These are phyloP conservation scores for Botrytis elliptica DNA, from an alignment of 2,329 filamentous ascomycete species.

Conservation along the genomic window DNA sequence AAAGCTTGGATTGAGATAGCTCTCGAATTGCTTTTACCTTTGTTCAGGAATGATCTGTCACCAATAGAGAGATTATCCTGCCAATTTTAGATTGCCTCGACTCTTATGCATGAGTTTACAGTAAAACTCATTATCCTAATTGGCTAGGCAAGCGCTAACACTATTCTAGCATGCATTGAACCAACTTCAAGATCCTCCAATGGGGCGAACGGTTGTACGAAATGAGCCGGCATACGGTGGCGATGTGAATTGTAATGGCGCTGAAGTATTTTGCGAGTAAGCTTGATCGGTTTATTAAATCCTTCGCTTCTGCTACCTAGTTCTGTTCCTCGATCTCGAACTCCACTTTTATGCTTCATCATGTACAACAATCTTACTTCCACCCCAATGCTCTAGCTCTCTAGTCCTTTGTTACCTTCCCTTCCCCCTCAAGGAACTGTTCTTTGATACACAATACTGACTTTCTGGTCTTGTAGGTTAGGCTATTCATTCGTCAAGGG, in stretches of 20 bases:
- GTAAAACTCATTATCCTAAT: neutral
- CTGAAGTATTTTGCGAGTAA: constrained; percentile 6
- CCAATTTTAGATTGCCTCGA: constrained; percentile 12
- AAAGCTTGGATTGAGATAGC: constrained; percentile 6
- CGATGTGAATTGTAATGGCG: neutral
- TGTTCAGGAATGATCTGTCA: constrained; percentile 8
- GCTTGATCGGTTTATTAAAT: neutral
- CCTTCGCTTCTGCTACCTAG: neutral
- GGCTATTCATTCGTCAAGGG: constrained; percentile 10
- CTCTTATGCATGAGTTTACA: constrained; percentile 5
- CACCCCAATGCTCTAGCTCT: neutral
- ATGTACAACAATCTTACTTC: neutral
- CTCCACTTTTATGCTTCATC: neutral
- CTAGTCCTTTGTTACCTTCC: neutral
- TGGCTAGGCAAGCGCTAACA: neutral
- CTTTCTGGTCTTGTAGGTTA: neutral
- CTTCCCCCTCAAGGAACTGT: neutral
- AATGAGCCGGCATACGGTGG: constrained; percentile 7
- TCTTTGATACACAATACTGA: neutral
- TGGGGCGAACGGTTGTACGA: neutral
- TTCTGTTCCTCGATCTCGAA: neutral
- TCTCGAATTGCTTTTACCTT: neutral
- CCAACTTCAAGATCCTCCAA: constrained; percentile 8
- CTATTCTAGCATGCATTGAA: neutral
- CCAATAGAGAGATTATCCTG: neutral